phyloP scores from a whole-genome alignment of 257 asterid genomes.

The Fraxinus anomala region DNA sequence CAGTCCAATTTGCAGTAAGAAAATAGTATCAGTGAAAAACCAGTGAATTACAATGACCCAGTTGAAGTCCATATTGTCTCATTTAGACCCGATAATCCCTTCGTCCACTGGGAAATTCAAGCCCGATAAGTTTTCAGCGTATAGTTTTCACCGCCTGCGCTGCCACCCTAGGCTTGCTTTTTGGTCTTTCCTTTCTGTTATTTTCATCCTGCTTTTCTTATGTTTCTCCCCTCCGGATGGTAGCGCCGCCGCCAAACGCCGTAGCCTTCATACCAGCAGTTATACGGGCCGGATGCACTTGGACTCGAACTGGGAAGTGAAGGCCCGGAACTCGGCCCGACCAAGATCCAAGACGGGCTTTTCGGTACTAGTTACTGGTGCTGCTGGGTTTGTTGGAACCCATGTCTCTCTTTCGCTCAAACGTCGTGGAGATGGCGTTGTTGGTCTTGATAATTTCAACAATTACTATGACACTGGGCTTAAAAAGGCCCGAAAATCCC shows the following conservation, averaged over 20 bases:
- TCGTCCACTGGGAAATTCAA: constrained; percentile 68
- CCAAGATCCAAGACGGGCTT: constrained; percentile 48
- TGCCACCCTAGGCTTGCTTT: constrained; percentile 65
- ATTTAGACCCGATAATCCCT: constrained; percentile 61
- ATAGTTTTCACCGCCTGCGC: constrained; percentile 60
- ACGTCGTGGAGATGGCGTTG: constrained; percentile 76
- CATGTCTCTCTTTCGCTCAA: constrained; percentile 65
- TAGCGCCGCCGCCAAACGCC: constrained; percentile 44
- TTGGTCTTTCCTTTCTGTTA: constrained; percentile 60
- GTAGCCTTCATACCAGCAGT: constrained; percentile 36
- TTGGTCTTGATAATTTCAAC: constrained; percentile 79
- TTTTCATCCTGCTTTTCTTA: constrained; percentile 46
- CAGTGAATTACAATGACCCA: constrained; percentile 49
- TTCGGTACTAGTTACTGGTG: constrained; percentile 78
- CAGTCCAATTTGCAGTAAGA: not conserved
- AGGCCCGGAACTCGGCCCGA: constrained; percentile 64
- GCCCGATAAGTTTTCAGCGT: constrained; percentile 47
- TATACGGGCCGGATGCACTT: not conserved
- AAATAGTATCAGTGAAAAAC: not conserved
- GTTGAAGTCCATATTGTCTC: constrained; percentile 61
- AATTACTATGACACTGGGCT: constrained; percentile 68
- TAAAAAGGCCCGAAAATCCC: constrained; percentile 63
- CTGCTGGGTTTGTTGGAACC: constrained; percentile 77
- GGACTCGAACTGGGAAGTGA: constrained; percentile 54
- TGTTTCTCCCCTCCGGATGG: constrained; percentile 50